A percentile compares a stretch with the other conserved stretches of the same genome.
These are phyloP conservation scores for Nannizzia gypsea DNA, from an alignment of 2,329 filamentous ascomycete genomes.

Conservation along the genomic window DNA sequence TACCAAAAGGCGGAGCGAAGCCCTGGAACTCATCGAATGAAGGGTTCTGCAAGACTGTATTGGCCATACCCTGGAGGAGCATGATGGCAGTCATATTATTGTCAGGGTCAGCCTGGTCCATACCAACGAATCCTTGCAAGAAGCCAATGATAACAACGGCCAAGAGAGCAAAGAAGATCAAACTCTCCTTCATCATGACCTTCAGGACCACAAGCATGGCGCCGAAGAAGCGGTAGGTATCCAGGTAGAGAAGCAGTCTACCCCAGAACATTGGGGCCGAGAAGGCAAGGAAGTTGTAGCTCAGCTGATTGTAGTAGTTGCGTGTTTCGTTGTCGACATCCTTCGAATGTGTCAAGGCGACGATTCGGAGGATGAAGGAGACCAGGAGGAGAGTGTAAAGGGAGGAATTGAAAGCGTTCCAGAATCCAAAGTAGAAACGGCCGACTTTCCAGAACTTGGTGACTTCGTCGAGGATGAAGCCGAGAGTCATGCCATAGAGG, in stretches of 20 bases:
- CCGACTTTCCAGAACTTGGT: constrained; percentile 92
- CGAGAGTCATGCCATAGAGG: constrained; percentile 82
- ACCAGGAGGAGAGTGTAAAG: constrained; percentile 69
- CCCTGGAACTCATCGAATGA: constrained; percentile 82
- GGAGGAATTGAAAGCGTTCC: constrained; percentile 86
- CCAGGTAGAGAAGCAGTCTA: constrained; percentile 80
- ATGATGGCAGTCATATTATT: constrained; percentile 36
- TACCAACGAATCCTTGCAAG: constrained; percentile 83
- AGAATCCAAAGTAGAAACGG: constrained; percentile 81
- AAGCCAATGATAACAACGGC: constrained; percentile 67
- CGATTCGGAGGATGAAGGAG: constrained; percentile 66
- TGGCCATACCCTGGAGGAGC: constrained; percentile 53
- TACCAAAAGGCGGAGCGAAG: constrained; percentile 84
- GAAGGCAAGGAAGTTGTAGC: constrained; percentile 91
- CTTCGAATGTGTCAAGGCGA: constrained; percentile 57
- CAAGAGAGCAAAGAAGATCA: constrained; percentile 92
- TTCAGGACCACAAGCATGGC: constrained; percentile 97
- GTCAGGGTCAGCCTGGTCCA: constrained; percentile 71
- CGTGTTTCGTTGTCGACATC: constrained; percentile 41
- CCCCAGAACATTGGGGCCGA: constrained; percentile 95
- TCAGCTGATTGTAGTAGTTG: constrained; percentile 59
- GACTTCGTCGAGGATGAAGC: constrained; percentile 78
- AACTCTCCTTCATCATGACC: constrained; percentile 83
- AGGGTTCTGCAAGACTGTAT: constrained; percentile 81
- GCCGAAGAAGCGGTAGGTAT: constrained; percentile 89